phyloP scores from a whole-genome alignment of 306 rosid genomes.

The Rubus idaeus region DNA sequence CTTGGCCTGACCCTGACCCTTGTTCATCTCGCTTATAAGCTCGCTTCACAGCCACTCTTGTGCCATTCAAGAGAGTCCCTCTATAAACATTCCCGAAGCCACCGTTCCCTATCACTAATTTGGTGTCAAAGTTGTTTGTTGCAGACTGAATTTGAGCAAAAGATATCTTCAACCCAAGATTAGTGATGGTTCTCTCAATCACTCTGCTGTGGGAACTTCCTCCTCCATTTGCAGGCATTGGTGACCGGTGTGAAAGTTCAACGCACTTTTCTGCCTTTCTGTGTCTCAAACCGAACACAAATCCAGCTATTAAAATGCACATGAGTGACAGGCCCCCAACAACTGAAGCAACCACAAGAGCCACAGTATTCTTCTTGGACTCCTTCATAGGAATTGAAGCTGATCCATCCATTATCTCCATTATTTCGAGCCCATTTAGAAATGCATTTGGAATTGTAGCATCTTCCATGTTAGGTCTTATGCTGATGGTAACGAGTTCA shows the following conservation, averaged over 20 bases:
- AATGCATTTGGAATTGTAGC: not conserved
- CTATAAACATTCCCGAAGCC: slow-evolving; percentile 57
- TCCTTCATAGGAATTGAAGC: not conserved
- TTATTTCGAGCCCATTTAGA: slow-evolving; percentile 50
- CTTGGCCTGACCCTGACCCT: slow-evolving; percentile 50
- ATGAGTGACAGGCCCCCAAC: slow-evolving; percentile 34
- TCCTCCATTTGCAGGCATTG: slow-evolving; percentile 28
- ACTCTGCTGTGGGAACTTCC: slow-evolving; percentile 40
- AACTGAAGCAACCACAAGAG: slow-evolving; percentile 25
- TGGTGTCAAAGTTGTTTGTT: slow-evolving; percentile 41
- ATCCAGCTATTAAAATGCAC: slow-evolving; percentile 16
- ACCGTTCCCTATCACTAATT: slow-evolving; percentile 40
- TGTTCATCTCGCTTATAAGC: slow-evolving; percentile 15
- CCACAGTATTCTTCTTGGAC: not conserved
- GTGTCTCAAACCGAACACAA: slow-evolving; percentile 23
- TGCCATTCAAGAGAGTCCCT: slow-evolving; percentile 34
- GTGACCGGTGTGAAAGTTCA: slow-evolving; percentile 35
- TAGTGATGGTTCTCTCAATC: slow-evolving; percentile 18
- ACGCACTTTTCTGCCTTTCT: slow-evolving; percentile 21
- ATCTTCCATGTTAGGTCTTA: not conserved
- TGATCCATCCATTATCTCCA: slow-evolving; percentile 22
- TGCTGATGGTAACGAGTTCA: slow-evolving; percentile 26
- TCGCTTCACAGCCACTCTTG: slow-evolving; percentile 50
- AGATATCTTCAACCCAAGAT: slow-evolving; percentile 44
- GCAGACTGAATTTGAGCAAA: slow-evolving; percentile 38